Percentiles rank a stretch among this genome's conserved stretches.
Evolutionary conservation across 2,329 filamentous ascomycete genomes (phyloP).

Genomic region (Diaporthe humulicola): DNA sequence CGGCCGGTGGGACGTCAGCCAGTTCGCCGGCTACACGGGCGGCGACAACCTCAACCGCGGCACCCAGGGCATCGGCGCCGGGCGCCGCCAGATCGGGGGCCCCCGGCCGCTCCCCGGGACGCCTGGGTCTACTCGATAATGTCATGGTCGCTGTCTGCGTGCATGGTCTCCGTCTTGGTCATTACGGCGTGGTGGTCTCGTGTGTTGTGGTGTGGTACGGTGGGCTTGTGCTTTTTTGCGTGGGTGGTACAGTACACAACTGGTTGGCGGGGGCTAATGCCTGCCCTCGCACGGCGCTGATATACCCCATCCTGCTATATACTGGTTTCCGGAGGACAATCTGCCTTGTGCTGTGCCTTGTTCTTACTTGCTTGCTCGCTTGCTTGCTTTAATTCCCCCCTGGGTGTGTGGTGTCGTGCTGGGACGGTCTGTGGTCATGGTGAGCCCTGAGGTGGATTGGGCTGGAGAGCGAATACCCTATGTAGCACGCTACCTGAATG

Average conservation of each 20-base stretch:
- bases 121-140: constrained; percentile 27
- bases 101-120: constrained; percentile 74
- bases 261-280: neutral
- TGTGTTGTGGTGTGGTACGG: neutral
- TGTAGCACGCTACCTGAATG: neutral
- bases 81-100: constrained; percentile 83
- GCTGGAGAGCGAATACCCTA: constrained; percentile 28
- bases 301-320: constrained; percentile 31
- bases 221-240: neutral
- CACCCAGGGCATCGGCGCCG: constrained; percentile 74
- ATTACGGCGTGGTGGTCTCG: neutral
- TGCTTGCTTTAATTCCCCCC: constrained; percentile 22
- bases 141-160: neutral
- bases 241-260: constrained; percentile 11
- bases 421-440: neutral
- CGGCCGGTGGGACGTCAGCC: constrained; percentile 81
- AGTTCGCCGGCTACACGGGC: constrained; percentile 81
- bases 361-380: constrained; percentile 13
- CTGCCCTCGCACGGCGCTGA: constrained; percentile 18
- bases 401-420: neutral
- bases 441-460: neutral
- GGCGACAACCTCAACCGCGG: constrained; percentile 82
- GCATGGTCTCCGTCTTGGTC: neutral
- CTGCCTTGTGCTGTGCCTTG: constrained; percentile 20
- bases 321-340: constrained; percentile 18